Evolutionary conservation across 345 rosid species (phyloP), one percentile per base, ranked within the genome.

Genomic region (Brassica nigra): DNA sequence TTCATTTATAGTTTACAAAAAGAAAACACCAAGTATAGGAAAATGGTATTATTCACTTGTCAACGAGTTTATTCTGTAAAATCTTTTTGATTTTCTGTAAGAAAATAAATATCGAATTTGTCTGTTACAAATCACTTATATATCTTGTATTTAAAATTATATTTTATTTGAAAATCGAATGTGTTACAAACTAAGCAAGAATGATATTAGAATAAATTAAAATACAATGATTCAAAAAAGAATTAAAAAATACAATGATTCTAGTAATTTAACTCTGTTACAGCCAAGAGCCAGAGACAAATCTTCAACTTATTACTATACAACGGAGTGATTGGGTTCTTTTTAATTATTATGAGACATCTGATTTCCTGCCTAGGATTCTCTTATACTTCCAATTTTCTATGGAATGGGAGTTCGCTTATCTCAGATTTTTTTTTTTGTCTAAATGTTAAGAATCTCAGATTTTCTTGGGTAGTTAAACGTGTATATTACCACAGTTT

Each of bases 391-490:
- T 81, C 11, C 57, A 16, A 34, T 23, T 44, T 61, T 70, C n/a
- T 42, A 12, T 34, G 69, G 12, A 61, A 47, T 27, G 36, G 18
- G 11, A 68, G 28, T 54, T 80, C 42, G 20, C 37, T 29, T 74
- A 74, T 68, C 37, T 75, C 36, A 72, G 52, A 31, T 57, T 80
- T 64, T 58, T 64, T 81, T 58, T 23, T 23, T 23, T 23, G 27
- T 23, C 27, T 23, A 23, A 23, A 23, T 23, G 27, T 23, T 23
- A 23, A 23, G 27, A 23, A 74, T 68, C 37, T 75, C 36, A 72
- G 52, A 31, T 58, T 80, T 64, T 58, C 69, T 81, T 58, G 80
- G 83, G 62, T 76, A 42, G 8, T 76, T 70, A 70, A 76, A 65
- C 69, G 76, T 80, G 79, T 80, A 9, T 62, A 62, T 54, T 27